phyloP scores from a whole-genome alignment of 352 stramenopile species.

The Phytophthora megakarya region DNA sequence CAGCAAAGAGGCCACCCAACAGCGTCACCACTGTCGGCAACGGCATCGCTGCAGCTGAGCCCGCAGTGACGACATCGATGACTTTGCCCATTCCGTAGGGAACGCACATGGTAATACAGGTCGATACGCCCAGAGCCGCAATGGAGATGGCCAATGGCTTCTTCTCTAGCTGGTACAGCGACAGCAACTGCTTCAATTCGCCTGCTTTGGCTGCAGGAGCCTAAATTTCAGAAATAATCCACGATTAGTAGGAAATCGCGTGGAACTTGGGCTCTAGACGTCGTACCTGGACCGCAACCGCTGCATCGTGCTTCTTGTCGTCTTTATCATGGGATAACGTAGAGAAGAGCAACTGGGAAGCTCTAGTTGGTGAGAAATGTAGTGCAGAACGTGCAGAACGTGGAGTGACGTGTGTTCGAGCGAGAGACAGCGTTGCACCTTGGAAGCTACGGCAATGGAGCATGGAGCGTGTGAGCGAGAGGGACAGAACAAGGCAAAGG shows the following conservation, averaged over 20 bases:
- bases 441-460: conserved; percentile 19
- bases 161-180: conserved; percentile 76
- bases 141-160: conserved; percentile 67
- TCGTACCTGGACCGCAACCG: conserved; percentile 9
- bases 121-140: conserved; percentile 66
- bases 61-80: conserved; percentile 72
- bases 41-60: conserved; percentile 42
- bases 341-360: conserved; percentile 33
- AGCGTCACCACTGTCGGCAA: conserved; percentile 58
- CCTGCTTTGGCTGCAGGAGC: conserved; percentile 16
- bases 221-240: not conserved
- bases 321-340: conserved; percentile 20
- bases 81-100: conserved; percentile 84
- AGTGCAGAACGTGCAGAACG: conserved; percentile 2
- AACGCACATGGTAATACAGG: conserved; percentile 75
- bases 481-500: not conserved
- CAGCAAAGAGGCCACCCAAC: conserved; percentile 70
- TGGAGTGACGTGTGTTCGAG: not conserved
- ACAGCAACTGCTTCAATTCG: conserved; percentile 49
- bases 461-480: not conserved
- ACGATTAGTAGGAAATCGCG: conserved; percentile 12
- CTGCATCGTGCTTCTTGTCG: conserved; percentile 11
- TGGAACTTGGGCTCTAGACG: not conserved
- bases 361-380: not conserved
- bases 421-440: conserved; percentile 10